Evolutionary conservation across 2,329 filamentous ascomycete species (phyloP).

Genomic region (Ceratocystis albifundus): DNA sequence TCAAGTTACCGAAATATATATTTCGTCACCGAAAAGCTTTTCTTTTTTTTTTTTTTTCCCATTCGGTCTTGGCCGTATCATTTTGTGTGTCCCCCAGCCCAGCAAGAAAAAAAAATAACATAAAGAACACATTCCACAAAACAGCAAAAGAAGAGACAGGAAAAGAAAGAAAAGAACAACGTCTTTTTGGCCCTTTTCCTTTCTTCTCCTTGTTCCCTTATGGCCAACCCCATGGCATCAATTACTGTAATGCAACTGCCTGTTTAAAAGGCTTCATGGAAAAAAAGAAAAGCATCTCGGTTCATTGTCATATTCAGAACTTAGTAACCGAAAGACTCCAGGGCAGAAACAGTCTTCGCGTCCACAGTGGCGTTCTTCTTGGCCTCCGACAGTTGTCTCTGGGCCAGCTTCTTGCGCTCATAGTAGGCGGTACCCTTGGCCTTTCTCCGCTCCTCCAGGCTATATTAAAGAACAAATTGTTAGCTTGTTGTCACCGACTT

Average conservation of each 20-base stretch:
- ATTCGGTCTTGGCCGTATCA: constrained; percentile 15
- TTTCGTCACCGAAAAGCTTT: constrained; percentile 17
- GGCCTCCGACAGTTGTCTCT: constrained; percentile 80
- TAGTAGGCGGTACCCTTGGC: constrained; percentile 99
- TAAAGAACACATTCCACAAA: constrained; percentile 13
- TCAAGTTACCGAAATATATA: constrained; percentile 15
- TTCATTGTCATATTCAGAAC: constrained; percentile 21
- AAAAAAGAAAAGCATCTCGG: constrained; percentile 12
- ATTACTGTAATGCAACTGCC: constrained; percentile 16
- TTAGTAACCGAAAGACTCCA: constrained; percentile 87
- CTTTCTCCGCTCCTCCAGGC: constrained; percentile 98
- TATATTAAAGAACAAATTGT: constrained; percentile 32
- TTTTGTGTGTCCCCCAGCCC: constrained; percentile 22
- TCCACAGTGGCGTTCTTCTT: constrained; percentile 85
- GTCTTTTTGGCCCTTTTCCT: too few species aligned
- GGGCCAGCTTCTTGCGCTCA: constrained; percentile 97
- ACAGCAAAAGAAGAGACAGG: constrained; percentile 15
- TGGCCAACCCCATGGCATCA: constrained; percentile 7
- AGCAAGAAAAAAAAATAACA: constrained; percentile 17
- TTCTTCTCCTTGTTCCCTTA: neutral
- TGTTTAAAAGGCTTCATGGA: constrained; percentile 14
- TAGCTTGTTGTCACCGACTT: neutral
- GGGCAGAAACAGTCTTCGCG: constrained; percentile 75
- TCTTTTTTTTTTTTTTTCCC: neutral
- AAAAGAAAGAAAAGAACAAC: constrained; percentile 17